Evolutionary conservation across 192 early-diverging fungal genomes (phyloP).

Genomic region (Coemansia sp.): DNA sequence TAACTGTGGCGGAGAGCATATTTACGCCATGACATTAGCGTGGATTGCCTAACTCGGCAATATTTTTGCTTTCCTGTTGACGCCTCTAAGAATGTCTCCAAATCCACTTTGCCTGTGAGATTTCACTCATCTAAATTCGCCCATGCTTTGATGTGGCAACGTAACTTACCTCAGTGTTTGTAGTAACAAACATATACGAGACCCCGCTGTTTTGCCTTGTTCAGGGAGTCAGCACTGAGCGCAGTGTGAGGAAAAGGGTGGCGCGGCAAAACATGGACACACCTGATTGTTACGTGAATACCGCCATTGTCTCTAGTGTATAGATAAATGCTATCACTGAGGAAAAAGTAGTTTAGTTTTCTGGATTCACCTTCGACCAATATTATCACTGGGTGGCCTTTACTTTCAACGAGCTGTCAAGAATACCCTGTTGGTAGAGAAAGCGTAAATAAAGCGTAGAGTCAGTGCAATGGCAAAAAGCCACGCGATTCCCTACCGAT

Average conservation of each 20-base stretch:
- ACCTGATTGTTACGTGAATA: neutral
- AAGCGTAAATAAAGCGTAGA: neutral
- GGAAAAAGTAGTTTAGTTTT: too few relatives aligned
- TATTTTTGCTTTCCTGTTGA: neutral
- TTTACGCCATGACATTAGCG: neutral
- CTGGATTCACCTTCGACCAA: too few relatives aligned
- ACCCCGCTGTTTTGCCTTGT: neutral
- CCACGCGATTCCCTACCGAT: neutral
- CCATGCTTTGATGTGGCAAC: neutral
- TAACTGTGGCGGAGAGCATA: neutral
- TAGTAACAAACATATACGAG: neutral
- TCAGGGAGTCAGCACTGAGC: neutral
- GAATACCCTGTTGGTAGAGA: neutral
- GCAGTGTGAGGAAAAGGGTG: neutral
- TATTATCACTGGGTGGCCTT: neutral
- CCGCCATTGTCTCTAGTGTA: neutral
- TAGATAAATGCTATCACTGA: neutral
- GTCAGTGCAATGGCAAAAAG: neutral
- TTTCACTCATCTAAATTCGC: neutral
- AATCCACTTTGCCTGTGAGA: neutral
- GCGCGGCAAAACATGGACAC: neutral
- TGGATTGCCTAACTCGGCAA: too few relatives aligned
- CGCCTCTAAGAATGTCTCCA: too few relatives aligned
- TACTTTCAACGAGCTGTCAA: neutral
- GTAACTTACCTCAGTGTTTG: neutral